A percentile compares a stretch with the other conserved stretches of the same genome.
These are phyloP conservation scores for Tetradesmus obliquus DNA, from an alignment of 139 green algal species.

Conservation along the genomic window DNA sequence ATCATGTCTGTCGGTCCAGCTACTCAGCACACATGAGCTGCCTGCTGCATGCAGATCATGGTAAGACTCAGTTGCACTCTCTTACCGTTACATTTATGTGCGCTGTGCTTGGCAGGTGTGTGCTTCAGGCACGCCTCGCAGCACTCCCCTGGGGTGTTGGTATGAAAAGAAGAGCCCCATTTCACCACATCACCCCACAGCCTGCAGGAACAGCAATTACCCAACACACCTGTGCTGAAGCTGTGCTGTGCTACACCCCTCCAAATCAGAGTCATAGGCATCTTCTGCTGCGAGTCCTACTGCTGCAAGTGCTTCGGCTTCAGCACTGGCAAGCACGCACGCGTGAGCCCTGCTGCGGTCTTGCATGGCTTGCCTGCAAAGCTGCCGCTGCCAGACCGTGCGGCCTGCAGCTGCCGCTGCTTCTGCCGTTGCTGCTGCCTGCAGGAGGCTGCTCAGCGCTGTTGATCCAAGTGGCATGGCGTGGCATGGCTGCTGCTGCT, in stretches of 20 bases:
- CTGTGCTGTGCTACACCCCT: neutral
- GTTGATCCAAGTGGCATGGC: neutral
- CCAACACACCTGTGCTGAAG: neutral
- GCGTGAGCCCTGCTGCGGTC: neutral
- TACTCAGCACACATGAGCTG: neutral
- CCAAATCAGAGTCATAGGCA: neutral
- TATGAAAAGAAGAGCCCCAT: slow-evolving; percentile 68
- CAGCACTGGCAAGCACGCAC: neutral
- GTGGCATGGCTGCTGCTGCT: neutral
- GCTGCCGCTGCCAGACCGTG: neutral
- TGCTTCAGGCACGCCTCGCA: slow-evolving; percentile 67
- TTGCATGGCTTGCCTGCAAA: neutral
- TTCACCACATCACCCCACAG: slow-evolving; percentile 85
- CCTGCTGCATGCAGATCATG: neutral
- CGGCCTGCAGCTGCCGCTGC: neutral
- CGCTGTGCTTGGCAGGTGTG: slow-evolving; percentile 56
- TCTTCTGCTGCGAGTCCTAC: neutral
- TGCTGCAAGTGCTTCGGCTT: neutral
- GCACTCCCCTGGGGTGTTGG: slow-evolving; percentile 66
- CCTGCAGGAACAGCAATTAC: slow-evolving; percentile 50
- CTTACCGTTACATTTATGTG: slow-evolving; percentile 79
- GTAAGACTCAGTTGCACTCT: neutral
- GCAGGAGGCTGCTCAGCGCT: neutral
- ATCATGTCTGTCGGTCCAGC: no score
- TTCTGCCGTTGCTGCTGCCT: neutral